Evolutionary conservation across 495 filamentous ascomycete species (phyloP).

Genomic region (Schizothecium vesticola): DNA sequence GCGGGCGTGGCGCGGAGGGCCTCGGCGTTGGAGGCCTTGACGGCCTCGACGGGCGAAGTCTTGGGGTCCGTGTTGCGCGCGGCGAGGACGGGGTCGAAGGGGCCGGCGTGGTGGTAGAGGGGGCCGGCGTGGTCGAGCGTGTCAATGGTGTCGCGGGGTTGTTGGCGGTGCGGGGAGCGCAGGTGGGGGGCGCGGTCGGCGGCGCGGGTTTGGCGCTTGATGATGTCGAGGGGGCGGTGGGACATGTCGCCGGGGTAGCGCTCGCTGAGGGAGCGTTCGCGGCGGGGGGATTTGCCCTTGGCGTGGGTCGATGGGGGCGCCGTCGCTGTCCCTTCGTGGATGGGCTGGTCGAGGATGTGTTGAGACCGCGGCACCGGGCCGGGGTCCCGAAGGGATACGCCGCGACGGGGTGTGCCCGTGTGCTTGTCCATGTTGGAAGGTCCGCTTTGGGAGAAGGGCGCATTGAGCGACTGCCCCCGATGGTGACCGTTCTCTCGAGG

Average conservation of each 20-base stretch:
- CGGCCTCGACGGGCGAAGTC: conserved; percentile 70
- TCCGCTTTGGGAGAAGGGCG: conserved; percentile 17
- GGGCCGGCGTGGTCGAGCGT: conserved; percentile 57
- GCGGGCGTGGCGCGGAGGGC: conserved; percentile 77
- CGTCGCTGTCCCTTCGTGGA: no score
- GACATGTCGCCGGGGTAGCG: conserved; percentile 57
- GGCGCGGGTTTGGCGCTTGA: conserved; percentile 52
- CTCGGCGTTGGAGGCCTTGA: conserved; percentile 66
- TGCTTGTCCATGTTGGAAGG: conserved; percentile 16
- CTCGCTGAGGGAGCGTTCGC: conserved; percentile 49
- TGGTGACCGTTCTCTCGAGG: conserved; percentile 9
- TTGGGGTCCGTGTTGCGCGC: conserved; percentile 61
- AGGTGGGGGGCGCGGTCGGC: conserved; percentile 60
- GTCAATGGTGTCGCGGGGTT: conserved; percentile 76
- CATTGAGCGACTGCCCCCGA: conserved; percentile 22
- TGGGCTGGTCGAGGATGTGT: conserved; percentile 7
- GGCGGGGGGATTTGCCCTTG: conserved; percentile 23
- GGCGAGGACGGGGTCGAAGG: conserved; percentile 77
- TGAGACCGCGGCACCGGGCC: background rate
- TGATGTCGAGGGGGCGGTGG: conserved; percentile 56
- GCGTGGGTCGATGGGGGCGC: no score
- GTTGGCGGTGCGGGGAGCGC: conserved; percentile 46
- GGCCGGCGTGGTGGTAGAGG: conserved; percentile 85
- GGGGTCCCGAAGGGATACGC: background rate
- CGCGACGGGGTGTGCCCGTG: conserved; percentile 9